A percentile compares a stretch with the other conserved stretches of the same genome.
phyloP scores from a whole-genome alignment of 2,329 filamentous ascomycete genomes.

The Fonsecaea multimorphosa region DNA sequence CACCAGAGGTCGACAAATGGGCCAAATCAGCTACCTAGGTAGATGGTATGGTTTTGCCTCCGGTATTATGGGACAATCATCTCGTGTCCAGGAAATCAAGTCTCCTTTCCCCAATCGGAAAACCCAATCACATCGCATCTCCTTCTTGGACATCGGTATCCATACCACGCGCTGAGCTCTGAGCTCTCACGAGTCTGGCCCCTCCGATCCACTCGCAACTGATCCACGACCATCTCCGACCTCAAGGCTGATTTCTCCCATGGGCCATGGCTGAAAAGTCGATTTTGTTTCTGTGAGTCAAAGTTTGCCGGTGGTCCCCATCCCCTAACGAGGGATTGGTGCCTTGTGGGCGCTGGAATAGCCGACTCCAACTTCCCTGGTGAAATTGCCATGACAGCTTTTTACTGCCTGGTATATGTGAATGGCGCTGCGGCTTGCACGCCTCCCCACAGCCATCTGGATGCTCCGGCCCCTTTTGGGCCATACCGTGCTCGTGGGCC shows the following conservation, averaged over 20 bases:
- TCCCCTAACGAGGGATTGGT: constrained; percentile 1
- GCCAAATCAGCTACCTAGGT: constrained; percentile 14
- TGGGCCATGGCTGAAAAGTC: background rate
- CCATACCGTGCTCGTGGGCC: background rate
- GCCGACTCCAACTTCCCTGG: constrained; percentile 4
- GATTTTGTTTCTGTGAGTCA: constrained; percentile 7
- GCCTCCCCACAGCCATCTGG: constrained; percentile 15
- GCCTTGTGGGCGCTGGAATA: background rate
- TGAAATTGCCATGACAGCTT: background rate
- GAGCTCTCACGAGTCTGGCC: constrained; percentile 12
- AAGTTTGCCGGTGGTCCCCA: background rate
- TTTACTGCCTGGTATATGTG: background rate
- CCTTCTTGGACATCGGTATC: background rate
- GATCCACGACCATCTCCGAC: constrained; percentile 7
- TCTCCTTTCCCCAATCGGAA: background rate
- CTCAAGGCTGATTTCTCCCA: constrained; percentile 1
- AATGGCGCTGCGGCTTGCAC: constrained; percentile 3
- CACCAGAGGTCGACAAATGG: background rate
- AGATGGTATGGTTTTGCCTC: background rate
- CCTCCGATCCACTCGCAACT: constrained; percentile 11
- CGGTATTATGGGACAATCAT: background rate
- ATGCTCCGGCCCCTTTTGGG: constrained; percentile 17
- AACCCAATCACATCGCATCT: constrained; percentile 4
- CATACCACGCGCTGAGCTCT: background rate
- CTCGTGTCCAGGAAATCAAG: constrained; percentile 7